A percentile compares a stretch with the other conserved stretches of the same genome.
Evolutionary conservation across 192 early-diverging fungal genomes (phyloP).

Genomic region (Rhizophlyctis rosea): DNA sequence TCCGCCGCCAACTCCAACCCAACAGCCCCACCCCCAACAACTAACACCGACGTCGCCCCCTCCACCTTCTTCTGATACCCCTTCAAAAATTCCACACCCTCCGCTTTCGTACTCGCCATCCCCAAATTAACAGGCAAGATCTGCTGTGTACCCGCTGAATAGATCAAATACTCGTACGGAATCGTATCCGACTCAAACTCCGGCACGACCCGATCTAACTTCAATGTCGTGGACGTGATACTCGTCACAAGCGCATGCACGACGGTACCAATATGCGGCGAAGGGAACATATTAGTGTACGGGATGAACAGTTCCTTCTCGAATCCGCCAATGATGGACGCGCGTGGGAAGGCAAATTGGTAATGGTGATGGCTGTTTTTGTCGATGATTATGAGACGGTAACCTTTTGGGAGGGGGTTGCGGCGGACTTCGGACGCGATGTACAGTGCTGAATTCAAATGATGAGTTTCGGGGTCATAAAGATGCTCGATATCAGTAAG

Average conservation of each 20-base stretch:
- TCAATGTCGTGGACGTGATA: conserved; percentile 43
- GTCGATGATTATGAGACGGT: conserved; percentile 58
- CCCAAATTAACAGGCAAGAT: conserved; percentile 43
- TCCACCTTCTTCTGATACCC: conserved; percentile 54
- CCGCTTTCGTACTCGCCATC: conserved; percentile 35
- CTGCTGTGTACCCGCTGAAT: conserved; percentile 49
- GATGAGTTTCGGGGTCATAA: no score
- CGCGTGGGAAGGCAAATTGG: conserved; percentile 65
- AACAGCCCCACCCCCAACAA: conserved; percentile 74
- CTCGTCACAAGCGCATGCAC: conserved; percentile 45
- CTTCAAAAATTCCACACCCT: conserved; percentile 36
- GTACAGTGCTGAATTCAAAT: no score
- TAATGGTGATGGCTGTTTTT: conserved; percentile 56
- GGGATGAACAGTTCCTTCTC: conserved; percentile 60
- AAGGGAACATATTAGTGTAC: conserved; percentile 46
- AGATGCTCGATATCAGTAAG: no score
- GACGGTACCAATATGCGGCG: conserved; percentile 39
- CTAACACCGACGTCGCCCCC: conserved; percentile 52
- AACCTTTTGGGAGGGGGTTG: conserved; percentile 34
- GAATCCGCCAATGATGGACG: conserved; percentile 51
- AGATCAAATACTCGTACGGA: conserved; percentile 56
- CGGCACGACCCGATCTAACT: conserved; percentile 47
- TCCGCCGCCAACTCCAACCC: conserved; percentile 75
- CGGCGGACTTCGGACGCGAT: no score
- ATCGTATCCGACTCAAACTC: conserved; percentile 48